Base-by-base conservation (phyloP, 2,329 filamentous ascomycete genomes). In the Pseudogymnoascus destructans region DNA sequence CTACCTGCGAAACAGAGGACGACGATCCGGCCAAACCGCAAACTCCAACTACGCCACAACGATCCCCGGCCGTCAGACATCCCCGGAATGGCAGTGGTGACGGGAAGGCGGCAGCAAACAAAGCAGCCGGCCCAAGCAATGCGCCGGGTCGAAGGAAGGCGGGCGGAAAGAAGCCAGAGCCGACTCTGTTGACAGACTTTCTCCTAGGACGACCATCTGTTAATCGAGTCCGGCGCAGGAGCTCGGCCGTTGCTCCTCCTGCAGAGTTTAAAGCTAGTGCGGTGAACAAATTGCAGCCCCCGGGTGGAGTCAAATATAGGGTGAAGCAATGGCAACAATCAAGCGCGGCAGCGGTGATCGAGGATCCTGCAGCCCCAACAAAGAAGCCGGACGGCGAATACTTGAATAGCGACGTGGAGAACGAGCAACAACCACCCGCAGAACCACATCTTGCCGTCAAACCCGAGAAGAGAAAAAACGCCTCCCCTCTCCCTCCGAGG, bases 291-390 rank as follows among this genome's bases (percentile, higher is more conserved):
- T 75, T 81, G 64, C 83, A 74, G 71, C 80, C 74, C 66, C 86
- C 81, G 0, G 79, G 79, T 3, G 80, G 80, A n/a, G 86, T 95
- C 54, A 81, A 81, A 62, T 86, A 88, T 64, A 84, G 90, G 66
- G 87, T 95, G 57, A 85, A 84, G 64, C 80, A 85, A 71, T 95
- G 90, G 90, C 89, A 95, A 71, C 85, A 85, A 67, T 77, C 84
- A 64, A 89, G 86, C 66, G 86, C 85, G 32, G 79, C 79, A 5
- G 85, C 84, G 23, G 79, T 85, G 3, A 72, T 71, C 1, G 77
- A 74, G 1, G 74, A 78, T 58, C 77, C 77, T 1, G 73, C 79
- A 30, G 76, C 5, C 75, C 78, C 5, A 19, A 21, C 57, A 32
- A 80, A 75, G 27, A 80, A 81, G 63, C 79, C 83, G 2, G 79